Base-by-base conservation (phyloP, 2,329 filamentous ascomycete genomes). In the Aspergillus ustus region DNA sequence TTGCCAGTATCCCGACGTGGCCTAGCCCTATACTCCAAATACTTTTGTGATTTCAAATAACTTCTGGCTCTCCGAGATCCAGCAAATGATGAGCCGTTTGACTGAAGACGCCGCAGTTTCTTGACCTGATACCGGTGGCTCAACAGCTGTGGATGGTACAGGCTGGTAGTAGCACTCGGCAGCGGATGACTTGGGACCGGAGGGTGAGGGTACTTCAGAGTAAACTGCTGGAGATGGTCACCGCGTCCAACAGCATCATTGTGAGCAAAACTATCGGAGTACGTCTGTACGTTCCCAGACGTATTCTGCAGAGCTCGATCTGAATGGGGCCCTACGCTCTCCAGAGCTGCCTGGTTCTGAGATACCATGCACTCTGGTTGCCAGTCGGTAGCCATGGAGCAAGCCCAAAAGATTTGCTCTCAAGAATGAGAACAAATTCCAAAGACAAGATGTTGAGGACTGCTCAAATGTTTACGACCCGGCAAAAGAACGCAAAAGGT, bases 211-310 rank as follows among this genome's bases (percentile, higher is more conserved):
- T 77, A 78, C 67, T 78, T 78, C 67, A 68, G 70, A 45, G 68
- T 70, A 63, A 75, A 65, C 25, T 74, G 73, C 56, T 76, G 74
- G 25, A 75, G 65, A 58, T 74, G 75, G 31, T 74, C 76, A 60
- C 76, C 74, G 60, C 71, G 72, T 52, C 69, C 68, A 50, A 64
- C 59, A 31, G 66, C 55, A 61, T 74, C 69, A 63, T 63, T 59
- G 68, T 75, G 68, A 55, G 70, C 63, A 52, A 73, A 55, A 61
- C 62, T 67, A 62, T 77, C 76, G 17, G 74, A 73, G 60, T 79
- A 78, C 46, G 76, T 72, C 64, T 80, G 78, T 58, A 74, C 73
- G 68, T 80, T 80, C 54, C 78, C 78, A 63, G 78, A 80, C 52
- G 77, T 78, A 66, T 75, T 75, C 63, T 78, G 76, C 48, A 78